Evolutionary conservation across 2,329 filamentous ascomycete species (phyloP).

Genomic region (Fusarium azukiicola): DNA sequence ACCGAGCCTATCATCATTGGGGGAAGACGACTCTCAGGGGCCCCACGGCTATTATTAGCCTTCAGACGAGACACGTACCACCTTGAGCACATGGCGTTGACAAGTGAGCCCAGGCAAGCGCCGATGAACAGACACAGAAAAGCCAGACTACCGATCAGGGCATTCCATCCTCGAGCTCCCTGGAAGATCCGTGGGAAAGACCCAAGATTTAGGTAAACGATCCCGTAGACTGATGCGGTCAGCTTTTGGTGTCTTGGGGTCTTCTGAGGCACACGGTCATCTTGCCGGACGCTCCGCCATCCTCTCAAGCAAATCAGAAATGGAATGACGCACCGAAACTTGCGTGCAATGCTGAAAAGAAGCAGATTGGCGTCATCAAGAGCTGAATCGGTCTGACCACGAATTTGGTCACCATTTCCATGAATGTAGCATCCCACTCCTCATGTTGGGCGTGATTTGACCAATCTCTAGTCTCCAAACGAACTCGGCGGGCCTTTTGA

Average conservation of each 20-base stretch:
- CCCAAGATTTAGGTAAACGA: conserved; percentile 1
- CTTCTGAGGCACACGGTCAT: too few species aligned
- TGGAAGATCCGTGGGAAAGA: conserved; percentile 1
- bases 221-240: not conserved
- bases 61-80: not conserved
- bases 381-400: not conserved
- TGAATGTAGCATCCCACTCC: conserved; percentile 1
- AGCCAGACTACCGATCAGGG: not conserved
- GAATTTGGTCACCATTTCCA: not conserved
- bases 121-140: conserved; percentile 1
- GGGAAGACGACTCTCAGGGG: not conserved
- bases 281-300: too few species aligned
- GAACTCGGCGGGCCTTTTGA: not conserved
- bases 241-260: not conserved
- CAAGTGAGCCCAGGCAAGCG: not conserved
- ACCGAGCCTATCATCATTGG: not conserved
- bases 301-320: too few species aligned
- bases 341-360: conserved; percentile 1
- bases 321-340: not conserved
- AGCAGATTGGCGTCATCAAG: not conserved
- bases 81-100: not conserved
- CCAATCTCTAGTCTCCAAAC: not conserved
- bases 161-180: not conserved
- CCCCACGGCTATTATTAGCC: not conserved
- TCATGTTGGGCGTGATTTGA: not conserved